phyloP scores from a whole-genome alignment of 805 yeast genomes.

The Ogataea pignaliae region DNA sequence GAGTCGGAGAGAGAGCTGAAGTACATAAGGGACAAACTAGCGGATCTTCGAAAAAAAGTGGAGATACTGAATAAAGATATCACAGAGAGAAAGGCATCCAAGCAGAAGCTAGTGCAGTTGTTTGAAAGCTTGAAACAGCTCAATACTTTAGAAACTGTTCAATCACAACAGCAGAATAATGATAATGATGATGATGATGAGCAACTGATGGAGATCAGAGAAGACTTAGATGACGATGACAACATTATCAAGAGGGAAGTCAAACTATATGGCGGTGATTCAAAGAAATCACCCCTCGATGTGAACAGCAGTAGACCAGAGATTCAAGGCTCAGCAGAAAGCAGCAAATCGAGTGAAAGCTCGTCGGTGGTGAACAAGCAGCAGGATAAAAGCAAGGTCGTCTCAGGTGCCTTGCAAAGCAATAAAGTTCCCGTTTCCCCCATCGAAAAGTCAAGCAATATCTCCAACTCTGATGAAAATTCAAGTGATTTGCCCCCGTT shows the following conservation, averaged over 20 bases:
- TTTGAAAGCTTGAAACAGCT: constrained; percentile 23
- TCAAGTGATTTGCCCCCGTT: constrained; percentile 28
- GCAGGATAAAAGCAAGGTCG: constrained; percentile 1
- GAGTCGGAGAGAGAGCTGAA: constrained; percentile 19
- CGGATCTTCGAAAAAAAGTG: constrained; percentile 8
- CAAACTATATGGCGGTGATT: constrained; percentile 26
- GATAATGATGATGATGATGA: constrained; percentile 21
- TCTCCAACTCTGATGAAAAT: too few relatives aligned
- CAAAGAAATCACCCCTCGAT: neutral
- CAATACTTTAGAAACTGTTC: constrained; percentile 27
- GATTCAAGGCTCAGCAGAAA: too few relatives aligned
- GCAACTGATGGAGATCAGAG: constrained; percentile 75
- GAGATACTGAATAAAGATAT: constrained; percentile 32
- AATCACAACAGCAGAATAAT: constrained; percentile 19
- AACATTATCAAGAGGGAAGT: constrained; percentile 49
- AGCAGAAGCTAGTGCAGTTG: constrained; percentile 23
- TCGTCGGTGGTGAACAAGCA: constrained; percentile 9
- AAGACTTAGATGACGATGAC: constrained; percentile 81
- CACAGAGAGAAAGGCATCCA: constrained; percentile 28
- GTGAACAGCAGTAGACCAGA: too few relatives aligned
- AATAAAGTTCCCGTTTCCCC: neutral
- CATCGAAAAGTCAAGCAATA: neutral
- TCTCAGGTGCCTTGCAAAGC: neutral
- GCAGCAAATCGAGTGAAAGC: neutral
- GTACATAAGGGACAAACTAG: constrained; percentile 8